Evolutionary conservation across 176 grass and related monocot species (phyloP).

Genomic region (Zoysia pacifica): DNA sequence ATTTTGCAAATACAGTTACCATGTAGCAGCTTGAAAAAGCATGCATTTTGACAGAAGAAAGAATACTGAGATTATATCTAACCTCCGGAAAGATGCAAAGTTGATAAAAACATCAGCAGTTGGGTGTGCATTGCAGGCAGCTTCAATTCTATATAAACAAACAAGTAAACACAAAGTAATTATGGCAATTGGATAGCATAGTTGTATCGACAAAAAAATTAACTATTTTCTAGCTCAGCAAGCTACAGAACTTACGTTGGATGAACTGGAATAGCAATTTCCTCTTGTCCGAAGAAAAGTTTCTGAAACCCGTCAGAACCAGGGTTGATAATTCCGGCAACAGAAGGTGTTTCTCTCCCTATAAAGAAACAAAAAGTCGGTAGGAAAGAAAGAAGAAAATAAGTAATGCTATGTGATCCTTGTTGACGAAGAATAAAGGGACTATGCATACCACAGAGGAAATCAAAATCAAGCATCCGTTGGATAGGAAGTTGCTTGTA

Average conservation of each 20-base stretch:
- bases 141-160: slow-evolving; percentile 76
- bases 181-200: slow-evolving; percentile 16
- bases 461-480: slow-evolving; percentile 99
- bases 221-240: slow-evolving; percentile 27
- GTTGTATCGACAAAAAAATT: neutral
- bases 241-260: slow-evolving; percentile 56
- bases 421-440: slow-evolving; percentile 23
- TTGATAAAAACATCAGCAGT: slow-evolving; percentile 99
- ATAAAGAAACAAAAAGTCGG: slow-evolving; percentile 21
- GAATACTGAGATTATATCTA: slow-evolving; percentile 32
- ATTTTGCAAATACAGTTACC: slow-evolving; percentile 40
- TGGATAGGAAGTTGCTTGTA: slow-evolving; percentile 99
- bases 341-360: slow-evolving; percentile 98
- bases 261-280: slow-evolving; percentile 99
- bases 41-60: neutral
- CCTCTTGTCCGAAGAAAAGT: slow-evolving; percentile 97
- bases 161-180: slow-evolving; percentile 22
- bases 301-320: slow-evolving; percentile 99
- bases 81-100: slow-evolving; percentile 96
- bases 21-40: slow-evolving; percentile 2
- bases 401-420: neutral
- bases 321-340: slow-evolving; percentile 99
- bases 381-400: slow-evolving; percentile 30
- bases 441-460: slow-evolving; percentile 75
- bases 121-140: slow-evolving; percentile 82